Evolutionary conservation across 352 stramenopile genomes (phyloP), one percentile per base, ranked within the genome.

Genomic region (Phytophthora cactorum): DNA sequence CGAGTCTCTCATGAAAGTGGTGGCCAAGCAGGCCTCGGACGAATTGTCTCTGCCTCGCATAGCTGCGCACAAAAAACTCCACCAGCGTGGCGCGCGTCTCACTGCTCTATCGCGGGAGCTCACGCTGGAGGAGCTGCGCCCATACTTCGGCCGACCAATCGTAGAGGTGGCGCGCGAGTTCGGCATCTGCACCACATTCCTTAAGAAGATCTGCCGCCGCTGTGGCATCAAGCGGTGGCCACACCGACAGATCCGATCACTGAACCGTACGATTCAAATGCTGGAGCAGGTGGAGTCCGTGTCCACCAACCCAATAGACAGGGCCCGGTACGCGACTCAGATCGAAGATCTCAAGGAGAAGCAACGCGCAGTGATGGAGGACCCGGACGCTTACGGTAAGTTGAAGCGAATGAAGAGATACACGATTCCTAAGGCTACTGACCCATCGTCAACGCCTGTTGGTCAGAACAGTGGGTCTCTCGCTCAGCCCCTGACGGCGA

Each of bases 261-360:
- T 92, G n/a, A 78, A 72, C 34, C 75, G 84, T 17, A 91, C 84
- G 29, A 87, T 91, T 38, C 68, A 90, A 68, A 92, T 92, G 84
- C 74, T 92, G n/a, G 77, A 77, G 17, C 79, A 90, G 38, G 82
- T 86, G 12, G 75, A 89, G 55, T 74, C 64, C 4, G 75, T 79
- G 59, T 66, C 84, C 2, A 73, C 66, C 15, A 75, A 69, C 2
- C 49, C 75, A 14, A 61, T 82, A 45, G 84, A 91, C 49, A 81
- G 76, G 32, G 52, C 63, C 17, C 87, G 88, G 45, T 91, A 84
- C 34, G 70, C 70, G 39, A 32, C 56, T 14, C 84, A 92, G 53
- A 90, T 92, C 52, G 65, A 72, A 34, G 74, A 88, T 41, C 67
- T 91, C 11, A 82, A 89, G 52, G 78, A 77, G 49, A 91, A 92